These are phyloP conservation scores for Colletotrichum lindemuthianum DNA, from an alignment of 2,329 filamentous ascomycete species.

Conservation along the genomic window DNA sequence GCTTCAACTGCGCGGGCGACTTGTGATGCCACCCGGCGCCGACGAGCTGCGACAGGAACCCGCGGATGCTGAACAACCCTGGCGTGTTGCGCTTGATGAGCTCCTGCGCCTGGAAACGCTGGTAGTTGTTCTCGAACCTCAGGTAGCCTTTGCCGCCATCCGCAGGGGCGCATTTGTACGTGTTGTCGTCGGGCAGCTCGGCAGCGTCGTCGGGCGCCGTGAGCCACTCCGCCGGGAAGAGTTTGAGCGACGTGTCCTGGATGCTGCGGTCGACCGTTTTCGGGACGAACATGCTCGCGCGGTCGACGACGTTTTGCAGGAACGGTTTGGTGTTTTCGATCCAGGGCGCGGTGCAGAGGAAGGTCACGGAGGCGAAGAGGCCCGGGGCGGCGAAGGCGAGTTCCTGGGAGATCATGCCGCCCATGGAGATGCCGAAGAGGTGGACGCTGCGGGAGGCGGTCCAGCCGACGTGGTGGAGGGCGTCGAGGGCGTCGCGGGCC, in stretches of 20 bases:
- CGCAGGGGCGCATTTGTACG: slow-evolving; percentile 50
- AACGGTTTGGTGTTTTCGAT: slow-evolving; percentile 72
- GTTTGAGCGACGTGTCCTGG: slow-evolving; percentile 68
- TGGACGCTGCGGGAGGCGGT: slow-evolving; percentile 64
- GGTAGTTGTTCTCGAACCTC: slow-evolving; percentile 78
- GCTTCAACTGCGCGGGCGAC: slow-evolving; percentile 69
- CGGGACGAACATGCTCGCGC: slow-evolving; percentile 70
- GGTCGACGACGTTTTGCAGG: slow-evolving; percentile 70
- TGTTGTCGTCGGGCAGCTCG: slow-evolving; percentile 57
- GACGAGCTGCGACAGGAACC: slow-evolving; percentile 80
- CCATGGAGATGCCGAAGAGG: slow-evolving; percentile 83
- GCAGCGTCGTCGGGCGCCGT: slow-evolving; percentile 64
- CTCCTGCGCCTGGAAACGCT: slow-evolving; percentile 85
- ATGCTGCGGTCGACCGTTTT: slow-evolving; percentile 76
- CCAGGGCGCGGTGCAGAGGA: slow-evolving; percentile 70
- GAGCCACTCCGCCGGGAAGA: slow-evolving; percentile 76
- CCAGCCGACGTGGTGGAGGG: slow-evolving; percentile 78
- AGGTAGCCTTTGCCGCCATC: slow-evolving; percentile 50
- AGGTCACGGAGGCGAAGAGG: slow-evolving; percentile 64
- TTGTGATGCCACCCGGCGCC: slow-evolving; percentile 86
- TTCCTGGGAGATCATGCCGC: slow-evolving; percentile 93
- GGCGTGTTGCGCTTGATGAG: slow-evolving; percentile 74
- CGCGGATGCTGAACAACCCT: slow-evolving; percentile 69
- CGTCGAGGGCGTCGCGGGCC: slow-evolving; percentile 80
- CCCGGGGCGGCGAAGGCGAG: slow-evolving; percentile 65